phyloP scores from a whole-genome alignment of 2,329 filamentous ascomycete genomes.

The Aspergillus hortae region DNA sequence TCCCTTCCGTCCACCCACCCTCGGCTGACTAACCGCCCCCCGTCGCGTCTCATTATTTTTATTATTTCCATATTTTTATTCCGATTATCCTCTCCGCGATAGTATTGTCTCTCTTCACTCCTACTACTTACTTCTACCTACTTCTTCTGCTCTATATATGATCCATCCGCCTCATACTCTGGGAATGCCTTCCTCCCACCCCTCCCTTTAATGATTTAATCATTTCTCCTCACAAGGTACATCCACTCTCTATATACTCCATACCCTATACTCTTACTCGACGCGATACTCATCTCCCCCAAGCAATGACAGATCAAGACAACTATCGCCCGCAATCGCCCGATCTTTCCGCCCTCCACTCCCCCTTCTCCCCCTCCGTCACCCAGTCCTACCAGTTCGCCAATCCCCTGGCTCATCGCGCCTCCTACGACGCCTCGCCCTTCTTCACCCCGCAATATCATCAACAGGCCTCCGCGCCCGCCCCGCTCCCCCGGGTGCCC shows the following conservation, averaged over 20 bases:
- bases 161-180: not conserved
- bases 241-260: not conserved
- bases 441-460: slow-evolving; percentile 42
- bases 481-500: slow-evolving; percentile 23
- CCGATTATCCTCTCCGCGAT: not conserved
- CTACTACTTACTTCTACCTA: no score
- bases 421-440: slow-evolving; percentile 46
- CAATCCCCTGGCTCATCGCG: slow-evolving; percentile 35
- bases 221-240: not conserved
- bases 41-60: not conserved
- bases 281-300: slow-evolving; percentile 4
- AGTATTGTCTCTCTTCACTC: not conserved
- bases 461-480: slow-evolving; percentile 16
- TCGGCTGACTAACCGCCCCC: not conserved
- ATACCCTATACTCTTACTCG: not conserved
- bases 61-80: not conserved
- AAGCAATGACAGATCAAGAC: slow-evolving; percentile 45
- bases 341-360: slow-evolving; percentile 49
- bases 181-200: no score
- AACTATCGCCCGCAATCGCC: slow-evolving; percentile 48
- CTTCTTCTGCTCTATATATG: no score
- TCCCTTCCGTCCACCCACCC: not conserved
- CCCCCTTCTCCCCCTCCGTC: slow-evolving; percentile 36
- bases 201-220: not conserved
- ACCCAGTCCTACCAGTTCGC: slow-evolving; percentile 29